Percentiles rank a stretch among this genome's conserved stretches.
Evolutionary conservation across 495 filamentous ascomycete species (phyloP).

Genomic region (Neurospora sp.): DNA sequence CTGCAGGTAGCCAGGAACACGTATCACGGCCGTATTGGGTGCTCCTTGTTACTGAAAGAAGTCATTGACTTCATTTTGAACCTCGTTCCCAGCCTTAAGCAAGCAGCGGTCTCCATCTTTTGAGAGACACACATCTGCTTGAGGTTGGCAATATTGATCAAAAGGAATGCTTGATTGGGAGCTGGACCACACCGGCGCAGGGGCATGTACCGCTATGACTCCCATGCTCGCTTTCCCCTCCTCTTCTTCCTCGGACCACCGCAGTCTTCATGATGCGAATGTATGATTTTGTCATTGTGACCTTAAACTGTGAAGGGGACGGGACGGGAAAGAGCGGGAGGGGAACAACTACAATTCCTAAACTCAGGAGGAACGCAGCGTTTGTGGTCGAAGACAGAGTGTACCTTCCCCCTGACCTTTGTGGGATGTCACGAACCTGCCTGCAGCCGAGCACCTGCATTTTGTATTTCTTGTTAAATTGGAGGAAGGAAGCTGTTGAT

Average conservation of each 20-base stretch:
- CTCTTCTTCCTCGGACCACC: neutral
- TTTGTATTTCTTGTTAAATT: conserved; percentile 2
- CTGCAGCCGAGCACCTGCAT: conserved; percentile 21
- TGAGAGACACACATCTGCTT: neutral
- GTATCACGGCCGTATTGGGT: neutral
- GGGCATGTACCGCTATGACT: neutral
- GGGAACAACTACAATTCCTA: neutral
- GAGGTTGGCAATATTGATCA: neutral
- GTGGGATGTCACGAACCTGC: conserved; percentile 11
- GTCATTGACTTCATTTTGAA: neutral
- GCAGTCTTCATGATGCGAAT: neutral
- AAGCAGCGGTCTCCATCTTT: neutral
- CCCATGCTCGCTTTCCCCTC: neutral
- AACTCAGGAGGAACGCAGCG: neutral
- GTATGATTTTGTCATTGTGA: neutral
- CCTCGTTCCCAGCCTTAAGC: neutral
- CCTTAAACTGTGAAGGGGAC: neutral
- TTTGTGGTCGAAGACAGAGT: neutral
- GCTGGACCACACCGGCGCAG: neutral
- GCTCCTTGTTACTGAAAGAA: neutral
- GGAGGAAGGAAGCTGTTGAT: neutral
- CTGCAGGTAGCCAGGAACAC: neutral
- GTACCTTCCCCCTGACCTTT: neutral
- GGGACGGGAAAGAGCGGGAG: neutral
- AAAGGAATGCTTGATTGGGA: neutral